These are phyloP conservation scores for Globisporangium camurandrum DNA, from an alignment of 352 stramenopile species.

Conservation along the genomic window DNA sequence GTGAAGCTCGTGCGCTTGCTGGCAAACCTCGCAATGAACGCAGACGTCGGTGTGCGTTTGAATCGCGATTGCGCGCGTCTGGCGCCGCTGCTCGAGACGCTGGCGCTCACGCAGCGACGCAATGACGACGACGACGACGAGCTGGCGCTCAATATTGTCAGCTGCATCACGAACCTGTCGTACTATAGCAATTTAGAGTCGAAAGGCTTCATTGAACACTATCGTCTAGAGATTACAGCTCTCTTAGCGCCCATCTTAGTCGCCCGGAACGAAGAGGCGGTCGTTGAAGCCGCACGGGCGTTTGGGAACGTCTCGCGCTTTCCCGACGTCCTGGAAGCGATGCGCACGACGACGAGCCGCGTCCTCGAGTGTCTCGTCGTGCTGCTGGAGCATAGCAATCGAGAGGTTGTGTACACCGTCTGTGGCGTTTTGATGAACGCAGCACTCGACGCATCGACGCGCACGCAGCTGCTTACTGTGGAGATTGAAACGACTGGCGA, in stretches of 20 bases:
- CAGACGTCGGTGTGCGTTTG: slow-evolving; percentile 37
- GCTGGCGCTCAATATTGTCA: slow-evolving; percentile 84
- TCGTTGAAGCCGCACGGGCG: slow-evolving; percentile 71
- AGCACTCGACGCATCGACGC: slow-evolving; percentile 39
- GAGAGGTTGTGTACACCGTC: slow-evolving; percentile 73
- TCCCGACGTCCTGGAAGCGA: slow-evolving; percentile 45
- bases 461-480: slow-evolving; percentile 23
- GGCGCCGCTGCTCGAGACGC: slow-evolving; percentile 28
- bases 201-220: slow-evolving; percentile 30
- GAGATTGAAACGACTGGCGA: slow-evolving; percentile 1
- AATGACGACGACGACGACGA: slow-evolving; percentile 56
- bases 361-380: slow-evolving; percentile 65
- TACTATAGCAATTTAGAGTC: slow-evolving; percentile 31
- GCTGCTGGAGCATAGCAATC: slow-evolving; percentile 68
- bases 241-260: slow-evolving; percentile 46
- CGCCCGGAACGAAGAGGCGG: slow-evolving; percentile 72
- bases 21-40: slow-evolving; percentile 80
- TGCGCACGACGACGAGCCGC: slow-evolving; percentile 30
- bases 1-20: slow-evolving; percentile 78
- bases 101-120: slow-evolving; percentile 23
- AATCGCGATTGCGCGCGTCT: slow-evolving; percentile 26
- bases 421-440: slow-evolving; percentile 84
- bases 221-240: slow-evolving; percentile 31
- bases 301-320: slow-evolving; percentile 85
- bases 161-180: slow-evolving; percentile 84